phyloP scores from a whole-genome alignment of 106 monocot species.

The Phalaenopsis equestris region DNA sequence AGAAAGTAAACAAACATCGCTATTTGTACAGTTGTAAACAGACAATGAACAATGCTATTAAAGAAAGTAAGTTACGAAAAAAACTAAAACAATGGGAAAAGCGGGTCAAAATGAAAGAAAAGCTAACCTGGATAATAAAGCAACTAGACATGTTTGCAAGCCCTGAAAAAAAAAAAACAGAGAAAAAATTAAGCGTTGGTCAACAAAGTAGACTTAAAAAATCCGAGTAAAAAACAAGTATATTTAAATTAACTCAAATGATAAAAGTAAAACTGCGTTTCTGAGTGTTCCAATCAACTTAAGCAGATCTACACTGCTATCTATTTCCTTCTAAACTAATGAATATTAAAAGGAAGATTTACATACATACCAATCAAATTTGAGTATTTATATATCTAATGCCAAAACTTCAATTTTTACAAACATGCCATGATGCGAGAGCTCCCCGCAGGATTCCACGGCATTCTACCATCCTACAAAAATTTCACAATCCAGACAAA shows the following conservation, averaged over 20 bases:
- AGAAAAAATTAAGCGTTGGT: neutral
- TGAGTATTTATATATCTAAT: too few relatives aligned
- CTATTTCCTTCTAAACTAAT: neutral
- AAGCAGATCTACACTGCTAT: neutral
- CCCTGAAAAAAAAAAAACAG: conserved; percentile 56
- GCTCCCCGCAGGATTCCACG: too few relatives aligned
- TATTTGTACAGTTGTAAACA: neutral
- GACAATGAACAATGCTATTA: neutral
- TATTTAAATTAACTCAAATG: neutral
- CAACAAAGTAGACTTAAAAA: conserved; percentile 8
- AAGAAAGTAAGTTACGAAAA: neutral
- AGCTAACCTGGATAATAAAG: conserved; percentile 31
- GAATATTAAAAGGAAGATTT: neutral
- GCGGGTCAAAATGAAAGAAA: neutral
- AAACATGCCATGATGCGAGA: too few relatives aligned
- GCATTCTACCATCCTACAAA: too few relatives aligned
- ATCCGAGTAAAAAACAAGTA: neutral
- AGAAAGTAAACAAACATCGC: neutral
- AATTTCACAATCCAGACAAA: too few relatives aligned
- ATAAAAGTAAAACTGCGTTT: neutral
- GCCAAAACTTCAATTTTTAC: too few relatives aligned
- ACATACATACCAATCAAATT: too few relatives aligned
- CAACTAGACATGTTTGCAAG: conserved; percentile 34
- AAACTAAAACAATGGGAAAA: neutral
- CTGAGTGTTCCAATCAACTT: neutral